These are phyloP conservation scores for Eucalyptus cloeziana DNA, from an alignment of 345 rosid genomes.

Conservation along the genomic window DNA sequence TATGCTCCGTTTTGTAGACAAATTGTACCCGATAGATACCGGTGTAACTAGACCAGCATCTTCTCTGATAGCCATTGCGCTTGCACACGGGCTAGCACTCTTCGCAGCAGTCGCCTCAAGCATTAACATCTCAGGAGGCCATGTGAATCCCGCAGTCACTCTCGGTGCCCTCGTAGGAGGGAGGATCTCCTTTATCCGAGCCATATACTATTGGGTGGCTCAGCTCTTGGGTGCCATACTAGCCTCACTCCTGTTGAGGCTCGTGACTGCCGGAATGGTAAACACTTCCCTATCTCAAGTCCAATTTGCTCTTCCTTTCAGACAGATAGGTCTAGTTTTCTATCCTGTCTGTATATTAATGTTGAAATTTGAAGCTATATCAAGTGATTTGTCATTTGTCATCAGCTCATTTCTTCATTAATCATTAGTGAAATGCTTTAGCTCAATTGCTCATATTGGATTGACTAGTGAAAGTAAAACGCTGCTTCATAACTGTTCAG, in stretches of 20 bases:
- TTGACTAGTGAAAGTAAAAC: background rate
- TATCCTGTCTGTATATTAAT: background rate
- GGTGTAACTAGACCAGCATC: conserved; percentile 14
- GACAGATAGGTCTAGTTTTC: background rate
- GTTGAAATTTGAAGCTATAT: background rate
- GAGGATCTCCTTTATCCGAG: conserved; percentile 44
- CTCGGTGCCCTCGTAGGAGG: conserved; percentile 60
- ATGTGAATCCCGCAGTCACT: conserved; percentile 76
- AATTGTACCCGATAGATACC: conserved; percentile 4
- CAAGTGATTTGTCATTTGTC: background rate
- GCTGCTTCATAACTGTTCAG: background rate
- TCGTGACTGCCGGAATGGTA: conserved; percentile 62
- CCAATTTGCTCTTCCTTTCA: background rate
- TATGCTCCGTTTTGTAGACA: conserved; percentile 4
- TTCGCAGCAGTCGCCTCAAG: conserved; percentile 49
- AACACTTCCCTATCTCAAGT: background rate
- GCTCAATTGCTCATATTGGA: background rate
- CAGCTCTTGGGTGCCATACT: conserved; percentile 58
- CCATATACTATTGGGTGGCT: conserved; percentile 61
- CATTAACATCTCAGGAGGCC: conserved; percentile 65
- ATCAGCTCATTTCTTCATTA: background rate
- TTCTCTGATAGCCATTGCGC: conserved; percentile 37
- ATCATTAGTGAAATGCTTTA: background rate
- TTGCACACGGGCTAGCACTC: conserved; percentile 57
- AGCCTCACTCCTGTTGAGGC: conserved; percentile 51